phyloP scores from a whole-genome alignment of 2,329 filamentous ascomycete genomes.

The Cladophialophora chaetospira region DNA sequence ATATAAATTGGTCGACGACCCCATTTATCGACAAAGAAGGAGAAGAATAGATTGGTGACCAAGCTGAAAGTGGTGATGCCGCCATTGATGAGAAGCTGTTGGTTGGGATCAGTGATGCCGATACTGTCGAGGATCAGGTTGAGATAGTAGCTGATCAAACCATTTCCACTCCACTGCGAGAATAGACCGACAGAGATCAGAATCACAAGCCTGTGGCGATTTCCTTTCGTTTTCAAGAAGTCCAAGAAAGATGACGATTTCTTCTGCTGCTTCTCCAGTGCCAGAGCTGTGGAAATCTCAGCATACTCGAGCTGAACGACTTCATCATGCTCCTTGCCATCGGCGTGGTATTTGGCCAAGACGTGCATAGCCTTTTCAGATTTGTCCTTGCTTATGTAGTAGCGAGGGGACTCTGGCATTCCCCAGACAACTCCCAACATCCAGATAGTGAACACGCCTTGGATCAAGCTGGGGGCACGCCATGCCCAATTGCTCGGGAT shows the following conservation, averaged over 20 bases:
- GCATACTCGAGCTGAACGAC: conserved; percentile 66
- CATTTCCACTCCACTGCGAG: conserved; percentile 60
- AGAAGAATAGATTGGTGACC: conserved; percentile 39
- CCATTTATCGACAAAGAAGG: conserved; percentile 43
- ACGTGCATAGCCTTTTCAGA: conserved; percentile 35
- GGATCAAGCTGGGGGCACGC: conserved; percentile 67
- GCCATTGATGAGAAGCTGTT: conserved; percentile 46
- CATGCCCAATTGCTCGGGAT: conserved; percentile 55
- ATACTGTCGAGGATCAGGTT: conserved; percentile 37
- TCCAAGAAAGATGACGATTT: conserved; percentile 58
- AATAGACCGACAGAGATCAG: conserved; percentile 57
- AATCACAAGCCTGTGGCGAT: conserved; percentile 44
- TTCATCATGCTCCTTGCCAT: conserved; percentile 43
- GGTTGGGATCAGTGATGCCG: conserved; percentile 41
- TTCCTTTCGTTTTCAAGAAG: conserved; percentile 62
- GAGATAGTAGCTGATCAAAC: conserved; percentile 45
- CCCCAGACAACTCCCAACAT: conserved; percentile 61
- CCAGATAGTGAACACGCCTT: conserved; percentile 62
- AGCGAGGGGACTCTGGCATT: conserved; percentile 68
- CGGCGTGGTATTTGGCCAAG: conserved; percentile 44
- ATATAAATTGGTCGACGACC: conserved; percentile 50
- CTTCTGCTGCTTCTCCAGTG: conserved; percentile 55
- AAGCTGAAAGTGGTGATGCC: conserved; percentile 44
- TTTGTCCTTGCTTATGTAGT: conserved; percentile 48
- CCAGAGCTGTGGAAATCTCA: conserved; percentile 66